Percentiles rank a stretch among this genome's conserved stretches.
Conservation (phyloP, 371 early-diverging fungal genomes). For the Circinella umbellata region DNA sequence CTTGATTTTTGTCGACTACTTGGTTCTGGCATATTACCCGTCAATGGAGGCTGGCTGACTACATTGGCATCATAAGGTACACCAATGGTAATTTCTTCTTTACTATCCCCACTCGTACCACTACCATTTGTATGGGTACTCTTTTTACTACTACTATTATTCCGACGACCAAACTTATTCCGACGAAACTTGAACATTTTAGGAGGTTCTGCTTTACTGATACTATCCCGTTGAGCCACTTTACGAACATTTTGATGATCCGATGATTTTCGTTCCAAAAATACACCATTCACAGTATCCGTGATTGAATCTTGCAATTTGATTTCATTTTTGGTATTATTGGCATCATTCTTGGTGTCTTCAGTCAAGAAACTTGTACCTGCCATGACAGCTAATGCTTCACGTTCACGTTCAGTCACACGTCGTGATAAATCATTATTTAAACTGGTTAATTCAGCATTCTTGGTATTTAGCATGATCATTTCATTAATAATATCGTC, state of each 20-base stretch:
- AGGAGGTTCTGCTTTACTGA: constrained; percentile 47
- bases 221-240: constrained; percentile 47
- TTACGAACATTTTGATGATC: constrained; percentile 26
- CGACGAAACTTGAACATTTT: constrained; percentile 51
- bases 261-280: constrained; percentile 18
- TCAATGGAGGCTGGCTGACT: neutral
- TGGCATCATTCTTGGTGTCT: constrained; percentile 31
- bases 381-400: constrained; percentile 30
- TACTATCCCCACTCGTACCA: constrained; percentile 21
- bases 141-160: constrained; percentile 23
- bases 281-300: neutral
- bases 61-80: constrained; percentile 34
- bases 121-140: neutral
- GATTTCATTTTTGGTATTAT: constrained; percentile 50
- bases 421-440: constrained; percentile 61
- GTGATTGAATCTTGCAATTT: constrained; percentile 4
- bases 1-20: constrained; percentile 1
- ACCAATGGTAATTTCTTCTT: constrained; percentile 24
- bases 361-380: constrained; percentile 24
- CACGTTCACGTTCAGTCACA: constrained; percentile 41
- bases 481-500: constrained; percentile 57
- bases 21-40: neutral
- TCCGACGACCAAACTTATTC: constrained; percentile 28
- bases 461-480: constrained; percentile 58
- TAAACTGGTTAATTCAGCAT: constrained; percentile 55